A percentile compares a stretch with the other conserved stretches of the same genome.
Conservation (phyloP, 495 filamentous ascomycete species). For the Xylaria curta region DNA sequence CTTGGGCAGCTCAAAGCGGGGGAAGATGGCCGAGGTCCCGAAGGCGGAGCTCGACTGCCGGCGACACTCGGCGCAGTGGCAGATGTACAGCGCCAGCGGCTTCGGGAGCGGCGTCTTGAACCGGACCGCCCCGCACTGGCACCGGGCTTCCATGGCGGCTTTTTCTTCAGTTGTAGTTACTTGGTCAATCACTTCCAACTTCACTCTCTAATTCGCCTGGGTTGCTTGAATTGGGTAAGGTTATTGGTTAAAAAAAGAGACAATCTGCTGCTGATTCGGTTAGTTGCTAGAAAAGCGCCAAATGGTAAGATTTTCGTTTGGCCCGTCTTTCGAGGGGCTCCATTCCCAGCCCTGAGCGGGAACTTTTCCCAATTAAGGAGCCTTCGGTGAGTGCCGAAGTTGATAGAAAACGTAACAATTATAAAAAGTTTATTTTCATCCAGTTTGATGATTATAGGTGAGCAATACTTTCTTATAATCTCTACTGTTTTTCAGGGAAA, state of each 20-base stretch:
- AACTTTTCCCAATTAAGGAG: not conserved
- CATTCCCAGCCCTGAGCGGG: not conserved
- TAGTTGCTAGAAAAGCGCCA: not conserved
- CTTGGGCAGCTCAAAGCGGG: constrained; percentile 59
- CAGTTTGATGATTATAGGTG: not conserved
- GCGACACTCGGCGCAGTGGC: constrained; percentile 72
- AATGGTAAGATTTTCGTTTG: not conserved
- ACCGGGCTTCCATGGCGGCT: constrained; percentile 58
- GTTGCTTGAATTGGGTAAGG: not conserved
- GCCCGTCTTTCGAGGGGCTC: not conserved
- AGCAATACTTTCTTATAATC: not conserved
- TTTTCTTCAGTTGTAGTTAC: not conserved
- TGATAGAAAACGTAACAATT: not conserved
- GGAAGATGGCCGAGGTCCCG: constrained; percentile 72
- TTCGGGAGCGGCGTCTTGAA: constrained; percentile 65
- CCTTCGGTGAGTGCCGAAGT: not conserved
- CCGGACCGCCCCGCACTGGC: constrained; percentile 66
- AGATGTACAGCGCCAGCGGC: constrained; percentile 68
- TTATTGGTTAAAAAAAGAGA: not conserved
- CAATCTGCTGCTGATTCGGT: not conserved
- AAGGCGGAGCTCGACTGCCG: constrained; percentile 72
- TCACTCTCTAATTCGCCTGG: not conserved
- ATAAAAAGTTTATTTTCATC: not conserved
- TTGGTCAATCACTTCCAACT: not conserved
- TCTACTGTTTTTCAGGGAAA: not conserved